Percentiles rank a stretch among this genome's conserved stretches.
Conservation (phyloP, 2,329 filamentous ascomycete species). For the Fusarium sp. region DNA sequence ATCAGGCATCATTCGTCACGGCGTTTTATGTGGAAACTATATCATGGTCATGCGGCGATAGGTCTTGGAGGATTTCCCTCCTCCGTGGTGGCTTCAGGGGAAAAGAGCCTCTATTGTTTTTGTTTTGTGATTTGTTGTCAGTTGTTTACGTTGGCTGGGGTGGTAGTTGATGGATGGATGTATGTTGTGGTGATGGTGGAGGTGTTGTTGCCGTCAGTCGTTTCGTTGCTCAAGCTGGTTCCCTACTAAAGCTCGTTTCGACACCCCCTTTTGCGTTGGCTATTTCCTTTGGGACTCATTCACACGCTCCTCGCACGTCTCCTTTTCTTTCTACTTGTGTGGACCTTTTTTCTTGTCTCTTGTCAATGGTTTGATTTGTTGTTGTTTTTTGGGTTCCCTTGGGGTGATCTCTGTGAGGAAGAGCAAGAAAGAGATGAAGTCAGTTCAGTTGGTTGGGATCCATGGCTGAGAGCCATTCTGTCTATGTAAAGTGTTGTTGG, state of each 20-base stretch:
- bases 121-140: slow-evolving; percentile 33
- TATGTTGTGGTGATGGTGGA: background rate
- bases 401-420: background rate
- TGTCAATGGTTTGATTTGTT: slow-evolving; percentile 18
- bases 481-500: slow-evolving; percentile 38
- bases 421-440: background rate
- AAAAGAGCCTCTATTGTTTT: slow-evolving; percentile 47
- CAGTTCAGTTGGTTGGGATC: slow-evolving; percentile 11
- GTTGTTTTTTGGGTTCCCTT: background rate
- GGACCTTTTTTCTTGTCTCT: slow-evolving; percentile 29
- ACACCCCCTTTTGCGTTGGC: slow-evolving; percentile 25
- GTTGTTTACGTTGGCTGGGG: slow-evolving; percentile 32
- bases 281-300: slow-evolving; percentile 24
- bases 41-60: slow-evolving; percentile 56
- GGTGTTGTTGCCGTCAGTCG: slow-evolving; percentile 3
- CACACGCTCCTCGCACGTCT: slow-evolving; percentile 22
- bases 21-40: slow-evolving; percentile 54
- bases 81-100: slow-evolving; percentile 47
- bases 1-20: slow-evolving; percentile 55
- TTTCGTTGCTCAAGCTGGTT: slow-evolving; percentile 19
- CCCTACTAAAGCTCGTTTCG: slow-evolving; percentile 24
- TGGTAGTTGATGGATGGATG: slow-evolving; percentile 5
- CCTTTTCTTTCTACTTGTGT: slow-evolving; percentile 34
- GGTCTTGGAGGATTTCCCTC: slow-evolving; percentile 47
- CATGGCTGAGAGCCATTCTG: slow-evolving; percentile 22